Percentiles rank a stretch among this genome's conserved stretches.
These are phyloP conservation scores for Aspergillus sp. DNA, from an alignment of 2,329 filamentous ascomycete genomes.

Conservation along the genomic window DNA sequence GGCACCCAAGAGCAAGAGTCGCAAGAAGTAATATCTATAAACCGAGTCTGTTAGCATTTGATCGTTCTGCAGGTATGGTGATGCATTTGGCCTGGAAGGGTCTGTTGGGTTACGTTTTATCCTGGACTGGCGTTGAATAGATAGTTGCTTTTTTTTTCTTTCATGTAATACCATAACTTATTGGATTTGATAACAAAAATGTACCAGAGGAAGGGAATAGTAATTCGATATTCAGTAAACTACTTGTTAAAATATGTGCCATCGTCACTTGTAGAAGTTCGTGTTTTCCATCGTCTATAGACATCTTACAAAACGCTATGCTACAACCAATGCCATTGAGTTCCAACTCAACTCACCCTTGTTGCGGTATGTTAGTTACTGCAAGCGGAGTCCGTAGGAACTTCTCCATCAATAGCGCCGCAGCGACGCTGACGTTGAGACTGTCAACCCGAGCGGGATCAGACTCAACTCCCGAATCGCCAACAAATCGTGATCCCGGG, in stretches of 20 bases:
- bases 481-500: conserved; percentile 42
- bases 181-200: conserved; percentile 1
- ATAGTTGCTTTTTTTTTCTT: conserved; percentile 11
- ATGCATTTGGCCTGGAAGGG: conserved; percentile 8
- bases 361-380: conserved; percentile 15
- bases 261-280: too few species aligned
- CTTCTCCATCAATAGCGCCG: conserved; percentile 57
- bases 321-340: conserved; percentile 9
- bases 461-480: conserved; percentile 27
- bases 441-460: conserved; percentile 64
- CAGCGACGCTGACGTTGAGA: conserved; percentile 86
- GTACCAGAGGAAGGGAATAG: conserved; percentile 3
- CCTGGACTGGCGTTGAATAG: conserved; percentile 16
- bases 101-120: conserved; percentile 7
- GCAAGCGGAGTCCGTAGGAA: conserved; percentile 31
- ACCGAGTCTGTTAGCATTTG: background rate
- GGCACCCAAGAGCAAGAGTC: conserved; percentile 44
- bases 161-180: conserved; percentile 4
- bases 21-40: conserved; percentile 40
- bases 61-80: conserved; percentile 8
- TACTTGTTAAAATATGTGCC: background rate
- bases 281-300: background rate
- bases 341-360: conserved; percentile 5
- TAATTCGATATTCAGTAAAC: background rate
- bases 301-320: conserved; percentile 4